Conservation (phyloP, 2,329 filamentous ascomycete species). For the Phyllosticta citrichinensis region DNA sequence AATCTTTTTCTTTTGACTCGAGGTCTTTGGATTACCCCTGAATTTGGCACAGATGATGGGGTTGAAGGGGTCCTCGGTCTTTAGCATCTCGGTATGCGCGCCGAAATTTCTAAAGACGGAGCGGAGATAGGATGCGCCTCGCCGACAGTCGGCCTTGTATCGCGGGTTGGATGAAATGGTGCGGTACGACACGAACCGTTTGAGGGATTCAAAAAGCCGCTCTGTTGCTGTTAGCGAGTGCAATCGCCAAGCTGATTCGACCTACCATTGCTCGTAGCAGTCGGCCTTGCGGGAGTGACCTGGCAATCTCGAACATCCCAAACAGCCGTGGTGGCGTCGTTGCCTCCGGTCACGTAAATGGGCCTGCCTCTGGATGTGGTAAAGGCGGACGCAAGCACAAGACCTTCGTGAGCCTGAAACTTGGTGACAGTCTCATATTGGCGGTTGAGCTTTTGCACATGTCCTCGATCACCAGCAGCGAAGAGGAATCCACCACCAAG, state of each 20-base stretch:
- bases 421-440: constrained; percentile 71
- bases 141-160: constrained; percentile 82
- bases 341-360: constrained; percentile 91
- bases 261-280: constrained; percentile 48
- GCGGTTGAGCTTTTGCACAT: constrained; percentile 62
- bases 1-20: constrained; percentile 66
- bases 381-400: constrained; percentile 75
- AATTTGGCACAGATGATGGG: constrained; percentile 92
- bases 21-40: constrained; percentile 58
- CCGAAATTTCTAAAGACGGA: constrained; percentile 87
- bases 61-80: constrained; percentile 66
- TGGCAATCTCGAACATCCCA: constrained; percentile 65
- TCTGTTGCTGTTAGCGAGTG: constrained; percentile 33
- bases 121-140: constrained; percentile 83
- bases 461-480: constrained; percentile 82
- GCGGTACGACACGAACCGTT: constrained; percentile 82
- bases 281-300: constrained; percentile 33
- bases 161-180: constrained; percentile 81
- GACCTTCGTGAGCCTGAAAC: constrained; percentile 77
- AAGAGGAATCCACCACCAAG: constrained; percentile 79
- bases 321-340: constrained; percentile 78
- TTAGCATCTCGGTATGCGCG: constrained; percentile 82
- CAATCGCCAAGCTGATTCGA: constrained; percentile 4
- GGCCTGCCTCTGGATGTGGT: constrained; percentile 59
- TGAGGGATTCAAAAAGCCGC: constrained; percentile 53